Percentiles rank a stretch among this genome's conserved stretches.
These are phyloP conservation scores for Nymphaea thermarum DNA, from an alignment of 164 flowering plant genomes.

Conservation along the genomic window DNA sequence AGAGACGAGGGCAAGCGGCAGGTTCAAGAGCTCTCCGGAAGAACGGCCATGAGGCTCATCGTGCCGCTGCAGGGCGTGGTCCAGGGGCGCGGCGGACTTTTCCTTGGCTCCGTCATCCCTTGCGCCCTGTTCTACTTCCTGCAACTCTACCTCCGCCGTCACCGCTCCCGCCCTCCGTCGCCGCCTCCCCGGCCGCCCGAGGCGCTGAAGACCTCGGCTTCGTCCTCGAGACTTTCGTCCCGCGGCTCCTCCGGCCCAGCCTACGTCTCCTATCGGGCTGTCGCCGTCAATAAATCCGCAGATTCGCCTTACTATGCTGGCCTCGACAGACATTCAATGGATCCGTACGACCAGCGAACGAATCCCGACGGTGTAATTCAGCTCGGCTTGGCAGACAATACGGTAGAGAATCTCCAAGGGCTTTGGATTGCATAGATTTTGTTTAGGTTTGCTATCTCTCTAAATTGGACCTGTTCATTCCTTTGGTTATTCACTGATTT, in stretches of 20 bases:
- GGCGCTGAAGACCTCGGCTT: slow-evolving; percentile 26
- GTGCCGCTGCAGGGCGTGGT: slow-evolving; percentile 92
- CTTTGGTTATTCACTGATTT: neutral
- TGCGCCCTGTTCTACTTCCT: slow-evolving; percentile 92
- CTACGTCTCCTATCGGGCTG: slow-evolving; percentile 51
- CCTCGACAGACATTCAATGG: slow-evolving; percentile 29
- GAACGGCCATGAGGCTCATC: slow-evolving; percentile 77
- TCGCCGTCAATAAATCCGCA: slow-evolving; percentile 23
- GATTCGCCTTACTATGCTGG: slow-evolving; percentile 50
- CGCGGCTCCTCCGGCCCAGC: slow-evolving; percentile 40
- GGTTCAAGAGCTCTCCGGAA: slow-evolving; percentile 11
- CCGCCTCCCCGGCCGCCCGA: slow-evolving; percentile 23
- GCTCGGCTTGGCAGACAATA: slow-evolving; percentile 72
- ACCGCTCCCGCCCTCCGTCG: slow-evolving; percentile 34
- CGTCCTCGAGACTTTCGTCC: slow-evolving; percentile 45
- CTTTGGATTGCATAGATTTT: neutral
- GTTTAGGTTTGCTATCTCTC: neutral
- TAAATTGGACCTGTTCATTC: neutral
- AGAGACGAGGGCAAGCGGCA: slow-evolving; percentile 8
- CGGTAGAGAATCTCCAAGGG: slow-evolving; percentile 19
- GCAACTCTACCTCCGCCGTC: slow-evolving; percentile 57
- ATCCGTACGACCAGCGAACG: slow-evolving; percentile 40
- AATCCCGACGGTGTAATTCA: slow-evolving; percentile 83
- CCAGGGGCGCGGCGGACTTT: slow-evolving; percentile 83
- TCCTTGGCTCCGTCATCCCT: slow-evolving; percentile 75